Base-by-base conservation (phyloP, 129 eudicot species). In the Solidago caesia region DNA sequence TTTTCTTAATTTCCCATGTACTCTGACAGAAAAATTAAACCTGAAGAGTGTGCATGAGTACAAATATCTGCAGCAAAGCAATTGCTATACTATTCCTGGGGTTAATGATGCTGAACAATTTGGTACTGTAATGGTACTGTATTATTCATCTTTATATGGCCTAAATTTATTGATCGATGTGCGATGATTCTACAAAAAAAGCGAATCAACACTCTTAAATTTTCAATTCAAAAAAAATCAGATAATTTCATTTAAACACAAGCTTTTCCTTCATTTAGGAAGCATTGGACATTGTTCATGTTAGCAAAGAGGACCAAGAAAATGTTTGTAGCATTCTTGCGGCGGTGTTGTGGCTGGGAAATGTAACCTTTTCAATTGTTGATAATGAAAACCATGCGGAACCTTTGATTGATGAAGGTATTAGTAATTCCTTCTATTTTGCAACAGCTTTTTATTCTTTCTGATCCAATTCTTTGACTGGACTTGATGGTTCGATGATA, bases 281-380 rank as follows among this genome's bases (percentile, higher is more conserved):
- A 79, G 97, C 96, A 63, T 75, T 92, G 71, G 89, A 87, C 82
- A 81, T 85, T 67, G 97, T 92, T 82, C 97, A 92, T 87, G 91
- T 89, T 41, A 87, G 84, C 79, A 87, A 92, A 78, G 89, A 83
- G 66, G 93, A 89, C 76, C 96, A 92, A 85, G 91, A 89, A 67
- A 89, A 85, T 73, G 89, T 84, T 49, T 92, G 86, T 82, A 78
- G 89, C 56, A 92, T 92, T 91, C 85, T 92, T 64, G 89, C 93
- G 68, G 93, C 91, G 14, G 97, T 92, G 10, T 68, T 92, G 75
- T 92, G 97, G 97, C 85, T 92, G 51, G 97, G 96, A 66, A 89
- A 89, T 79, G 81, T 92, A 75, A 85, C 93, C 9, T 92, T 92
- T 63, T 43, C 81, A 14, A 74, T 49, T 16, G 76, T 84, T 82